Conservation (phyloP, 2,329 filamentous ascomycete genomes). For the Blumeria graminis region DNA sequence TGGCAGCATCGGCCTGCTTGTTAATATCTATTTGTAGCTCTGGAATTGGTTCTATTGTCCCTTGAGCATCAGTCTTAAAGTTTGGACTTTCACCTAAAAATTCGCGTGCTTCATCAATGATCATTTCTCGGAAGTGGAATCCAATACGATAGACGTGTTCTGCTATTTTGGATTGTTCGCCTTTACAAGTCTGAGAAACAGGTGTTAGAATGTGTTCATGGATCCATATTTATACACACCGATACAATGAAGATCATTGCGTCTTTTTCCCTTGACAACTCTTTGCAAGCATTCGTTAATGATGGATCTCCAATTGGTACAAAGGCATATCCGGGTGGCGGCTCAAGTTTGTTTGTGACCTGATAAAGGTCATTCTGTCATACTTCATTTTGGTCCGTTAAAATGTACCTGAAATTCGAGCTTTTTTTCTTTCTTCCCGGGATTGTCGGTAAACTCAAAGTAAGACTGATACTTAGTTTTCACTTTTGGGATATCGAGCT, state of each 20-base stretch:
- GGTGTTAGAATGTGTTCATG: background rate
- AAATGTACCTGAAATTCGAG: slow-evolving; percentile 33
- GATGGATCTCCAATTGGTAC: slow-evolving; percentile 37
- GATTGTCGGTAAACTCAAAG: slow-evolving; percentile 39
- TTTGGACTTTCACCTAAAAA: slow-evolving; percentile 14
- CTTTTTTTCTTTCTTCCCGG: slow-evolving; percentile 34
- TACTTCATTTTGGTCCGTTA: background rate
- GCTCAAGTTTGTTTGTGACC: slow-evolving; percentile 26
- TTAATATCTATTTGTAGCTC: slow-evolving; percentile 34
- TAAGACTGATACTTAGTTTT: slow-evolving; percentile 33
- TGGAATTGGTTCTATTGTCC: slow-evolving; percentile 32
- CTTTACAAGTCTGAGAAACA: slow-evolving; percentile 6
- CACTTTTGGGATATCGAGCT: slow-evolving; percentile 12
- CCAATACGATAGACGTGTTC: slow-evolving; percentile 33
- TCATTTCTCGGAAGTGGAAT: slow-evolving; percentile 32
- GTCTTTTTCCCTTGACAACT: slow-evolving; percentile 34
- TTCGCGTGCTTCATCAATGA: slow-evolving; percentile 29
- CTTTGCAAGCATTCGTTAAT: slow-evolving; percentile 36
- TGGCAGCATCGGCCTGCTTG: slow-evolving; percentile 33
- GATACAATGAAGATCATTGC: slow-evolving; percentile 44
- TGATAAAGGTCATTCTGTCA: slow-evolving; percentile 13
- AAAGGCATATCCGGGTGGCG: slow-evolving; percentile 37
- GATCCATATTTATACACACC: slow-evolving; percentile 19
- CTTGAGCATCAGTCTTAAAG: slow-evolving; percentile 6
- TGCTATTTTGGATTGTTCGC: slow-evolving; percentile 12